phyloP scores from a whole-genome alignment of 1,139 yeast genomes.

The Candida sp. region DNA sequence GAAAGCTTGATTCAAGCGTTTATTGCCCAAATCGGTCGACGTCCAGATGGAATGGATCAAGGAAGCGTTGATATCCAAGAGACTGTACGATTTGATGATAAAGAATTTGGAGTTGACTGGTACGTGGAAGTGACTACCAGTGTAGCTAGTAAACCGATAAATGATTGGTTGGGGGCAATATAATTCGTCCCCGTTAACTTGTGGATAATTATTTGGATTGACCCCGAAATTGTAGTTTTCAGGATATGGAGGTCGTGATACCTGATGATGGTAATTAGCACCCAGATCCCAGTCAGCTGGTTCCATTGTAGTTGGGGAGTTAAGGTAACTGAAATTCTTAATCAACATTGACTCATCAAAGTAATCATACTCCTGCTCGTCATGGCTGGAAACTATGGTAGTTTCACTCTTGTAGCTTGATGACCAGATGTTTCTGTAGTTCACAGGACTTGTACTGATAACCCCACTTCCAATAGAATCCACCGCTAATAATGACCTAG shows the following conservation, averaged over 20 bases:
- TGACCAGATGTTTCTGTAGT: conserved; percentile 22
- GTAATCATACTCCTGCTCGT: neutral
- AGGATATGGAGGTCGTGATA: neutral
- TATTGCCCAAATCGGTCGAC: conserved; percentile 56
- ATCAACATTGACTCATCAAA: neutral
- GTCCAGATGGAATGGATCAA: conserved; percentile 53
- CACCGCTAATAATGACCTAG: conserved; percentile 18
- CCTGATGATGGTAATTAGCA: neutral
- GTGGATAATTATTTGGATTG: neutral
- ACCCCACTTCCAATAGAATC: conserved; percentile 7
- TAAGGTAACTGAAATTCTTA: neutral
- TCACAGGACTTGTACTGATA: conserved; percentile 7
- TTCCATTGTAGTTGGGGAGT: neutral
- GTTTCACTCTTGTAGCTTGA: conserved; percentile 7
- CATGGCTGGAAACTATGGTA: neutral
- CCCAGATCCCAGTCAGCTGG: neutral
- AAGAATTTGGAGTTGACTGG: conserved; percentile 38
- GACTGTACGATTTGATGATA: conserved; percentile 53
- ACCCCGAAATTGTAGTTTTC: neutral
- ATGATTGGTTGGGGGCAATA: conserved; percentile 5
- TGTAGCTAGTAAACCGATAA: conserved; percentile 18
- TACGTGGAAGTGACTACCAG: conserved; percentile 16
- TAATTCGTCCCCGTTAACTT: neutral
- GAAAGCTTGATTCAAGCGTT: conserved; percentile 36
- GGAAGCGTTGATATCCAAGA: conserved; percentile 48